phyloP scores from a whole-genome alignment of 192 early-diverging fungal species.

The Podila horticola region DNA sequence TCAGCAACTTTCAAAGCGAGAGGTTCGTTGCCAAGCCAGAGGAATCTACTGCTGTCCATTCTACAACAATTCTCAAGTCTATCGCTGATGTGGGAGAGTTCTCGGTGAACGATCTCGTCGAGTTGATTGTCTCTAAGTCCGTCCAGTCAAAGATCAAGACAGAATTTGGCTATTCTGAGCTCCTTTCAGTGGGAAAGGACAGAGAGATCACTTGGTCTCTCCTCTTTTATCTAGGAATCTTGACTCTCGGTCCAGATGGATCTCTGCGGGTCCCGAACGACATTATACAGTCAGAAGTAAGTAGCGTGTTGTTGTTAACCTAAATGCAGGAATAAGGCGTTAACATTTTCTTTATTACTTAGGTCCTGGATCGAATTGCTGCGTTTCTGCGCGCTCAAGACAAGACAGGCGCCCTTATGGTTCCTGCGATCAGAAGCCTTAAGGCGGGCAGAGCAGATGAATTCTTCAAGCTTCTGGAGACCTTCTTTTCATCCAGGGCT shows the following conservation, averaged over 20 bases:
- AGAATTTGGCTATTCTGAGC: conserved; percentile 40
- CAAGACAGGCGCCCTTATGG: conserved; percentile 37
- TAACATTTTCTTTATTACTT: conserved; percentile 21
- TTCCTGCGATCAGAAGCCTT: conserved; percentile 44
- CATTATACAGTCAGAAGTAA: conserved; percentile 43
- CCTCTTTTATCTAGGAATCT: conserved; percentile 44
- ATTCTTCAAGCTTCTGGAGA: conserved; percentile 33
- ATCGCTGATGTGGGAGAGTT: conserved; percentile 53
- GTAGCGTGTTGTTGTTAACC: conserved; percentile 16
- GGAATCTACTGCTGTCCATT: conserved; percentile 43
- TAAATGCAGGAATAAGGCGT: conserved; percentile 15
- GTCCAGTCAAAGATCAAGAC: conserved; percentile 29
- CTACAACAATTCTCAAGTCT: conserved; percentile 42
- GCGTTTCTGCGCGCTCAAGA: conserved; percentile 36
- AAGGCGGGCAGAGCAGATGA: conserved; percentile 26
- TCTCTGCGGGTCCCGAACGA: conserved; percentile 41
- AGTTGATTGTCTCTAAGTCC: conserved; percentile 37
- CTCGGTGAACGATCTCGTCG: conserved; percentile 47
- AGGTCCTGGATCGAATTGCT: conserved; percentile 36
- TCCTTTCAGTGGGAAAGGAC: conserved; percentile 40
- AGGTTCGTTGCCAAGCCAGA: conserved; percentile 44
- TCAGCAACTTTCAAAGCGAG: conserved; percentile 29
- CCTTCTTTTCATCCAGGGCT: conserved; percentile 25
- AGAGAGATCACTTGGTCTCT: conserved; percentile 47
- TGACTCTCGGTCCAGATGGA: conserved; percentile 29